These are phyloP conservation scores for Phialophora expanda DNA, from an alignment of 2,329 filamentous ascomycete species.

Conservation along the genomic window DNA sequence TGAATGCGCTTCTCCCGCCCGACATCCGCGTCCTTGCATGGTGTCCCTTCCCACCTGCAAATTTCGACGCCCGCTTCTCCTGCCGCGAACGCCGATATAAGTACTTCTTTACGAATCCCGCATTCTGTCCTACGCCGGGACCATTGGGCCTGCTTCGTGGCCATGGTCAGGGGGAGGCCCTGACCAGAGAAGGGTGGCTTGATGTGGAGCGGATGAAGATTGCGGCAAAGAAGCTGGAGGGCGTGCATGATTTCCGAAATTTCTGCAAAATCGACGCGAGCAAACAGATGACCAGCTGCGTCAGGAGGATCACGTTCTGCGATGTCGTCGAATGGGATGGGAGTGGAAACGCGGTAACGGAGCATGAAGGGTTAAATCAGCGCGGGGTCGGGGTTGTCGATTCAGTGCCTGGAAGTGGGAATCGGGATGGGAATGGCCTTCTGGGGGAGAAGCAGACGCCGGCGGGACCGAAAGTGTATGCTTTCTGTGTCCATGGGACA, in stretches of 20 bases:
- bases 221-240: conserved; percentile 79
- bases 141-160: conserved; percentile 52
- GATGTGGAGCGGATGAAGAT: conserved; percentile 85
- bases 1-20: conserved; percentile 85
- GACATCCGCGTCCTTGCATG: conserved; percentile 92
- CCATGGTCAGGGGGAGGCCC: conserved; percentile 35
- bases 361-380: conserved; percentile 42
- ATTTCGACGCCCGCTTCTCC: conserved; percentile 89
- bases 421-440: background rate
- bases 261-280: conserved; percentile 91
- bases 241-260: conserved; percentile 92
- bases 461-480: conserved; percentile 72
- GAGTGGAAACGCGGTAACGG: conserved; percentile 63
- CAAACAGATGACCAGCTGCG: conserved; percentile 87
- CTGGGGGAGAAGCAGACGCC: background rate
- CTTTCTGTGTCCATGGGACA: conserved; percentile 84
- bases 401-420: conserved; percentile 6
- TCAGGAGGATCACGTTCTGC: conserved; percentile 77
- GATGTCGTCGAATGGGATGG: conserved; percentile 73
- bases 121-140: conserved; percentile 71
- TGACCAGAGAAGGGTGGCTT: conserved; percentile 73
- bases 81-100: conserved; percentile 90
- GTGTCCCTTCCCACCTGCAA: conserved; percentile 79
- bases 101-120: conserved; percentile 97
- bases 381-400: background rate